phyloP scores from a whole-genome alignment of 768 basidiomycete species.

The Mycena galericulata region DNA sequence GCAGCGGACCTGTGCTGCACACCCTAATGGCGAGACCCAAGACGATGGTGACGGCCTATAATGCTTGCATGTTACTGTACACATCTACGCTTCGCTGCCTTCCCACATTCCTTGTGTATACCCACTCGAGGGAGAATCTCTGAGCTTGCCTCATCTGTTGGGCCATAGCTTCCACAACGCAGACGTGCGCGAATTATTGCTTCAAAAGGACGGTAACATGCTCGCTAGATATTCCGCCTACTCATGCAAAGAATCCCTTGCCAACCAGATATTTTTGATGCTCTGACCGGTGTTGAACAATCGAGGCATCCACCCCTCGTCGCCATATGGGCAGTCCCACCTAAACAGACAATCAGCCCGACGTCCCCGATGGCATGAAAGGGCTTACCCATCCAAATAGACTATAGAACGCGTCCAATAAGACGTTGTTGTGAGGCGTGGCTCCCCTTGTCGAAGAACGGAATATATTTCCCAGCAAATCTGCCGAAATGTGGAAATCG shows the following conservation, averaged over 20 bases:
- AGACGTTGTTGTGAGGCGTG: conserved; percentile 65
- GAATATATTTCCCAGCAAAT: conserved; percentile 69
- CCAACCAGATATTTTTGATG: conserved; percentile 50
- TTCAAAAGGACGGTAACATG: too few relatives aligned
- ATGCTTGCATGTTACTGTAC: conserved; percentile 63
- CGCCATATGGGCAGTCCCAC: conserved; percentile 56
- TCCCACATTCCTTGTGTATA: conserved; percentile 54
- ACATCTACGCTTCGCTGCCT: conserved; percentile 66
- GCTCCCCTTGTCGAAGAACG: conserved; percentile 66
- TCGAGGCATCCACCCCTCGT: conserved; percentile 48
- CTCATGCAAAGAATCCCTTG: conserved; percentile 35
- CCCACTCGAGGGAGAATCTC: too few relatives aligned
- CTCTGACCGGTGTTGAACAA: conserved; percentile 48
- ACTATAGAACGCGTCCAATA: conserved; percentile 59
- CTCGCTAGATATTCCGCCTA: too few relatives aligned
- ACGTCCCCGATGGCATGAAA: not conserved
- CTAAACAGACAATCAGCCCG: conserved; percentile 39
- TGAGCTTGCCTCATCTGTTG: too few relatives aligned
- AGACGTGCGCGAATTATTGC: too few relatives aligned
- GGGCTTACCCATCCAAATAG: conserved; percentile 57
- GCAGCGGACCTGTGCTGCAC: conserved; percentile 52
- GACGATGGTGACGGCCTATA: conserved; percentile 75
- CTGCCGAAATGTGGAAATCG: conserved; percentile 73
- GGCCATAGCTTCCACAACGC: too few relatives aligned
- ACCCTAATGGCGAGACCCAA: conserved; percentile 87